These are phyloP conservation scores for Albophoma yamanashiensis DNA, from an alignment of 2,329 filamentous ascomycete genomes.

Conservation along the genomic window DNA sequence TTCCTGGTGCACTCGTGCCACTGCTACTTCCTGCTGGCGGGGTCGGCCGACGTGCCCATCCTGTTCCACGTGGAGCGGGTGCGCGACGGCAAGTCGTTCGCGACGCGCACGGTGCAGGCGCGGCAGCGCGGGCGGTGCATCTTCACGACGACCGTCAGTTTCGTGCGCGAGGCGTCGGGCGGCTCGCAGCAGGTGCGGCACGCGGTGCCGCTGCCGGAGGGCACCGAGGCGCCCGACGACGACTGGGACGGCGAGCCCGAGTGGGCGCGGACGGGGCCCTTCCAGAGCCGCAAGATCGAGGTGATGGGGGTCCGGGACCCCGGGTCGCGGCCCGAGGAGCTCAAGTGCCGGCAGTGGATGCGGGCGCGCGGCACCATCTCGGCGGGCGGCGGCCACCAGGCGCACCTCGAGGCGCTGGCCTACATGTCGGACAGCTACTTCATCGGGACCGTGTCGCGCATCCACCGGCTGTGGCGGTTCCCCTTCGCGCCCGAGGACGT, in stretches of 20 bases:
- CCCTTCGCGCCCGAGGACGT: conserved; percentile 43
- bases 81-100: conserved; percentile 79
- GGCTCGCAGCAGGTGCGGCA: conserved; percentile 49
- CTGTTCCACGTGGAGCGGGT: conserved; percentile 94
- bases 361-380: conserved; percentile 66
- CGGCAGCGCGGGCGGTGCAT: conserved; percentile 80
- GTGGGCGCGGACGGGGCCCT: conserved; percentile 39
- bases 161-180: conserved; percentile 56
- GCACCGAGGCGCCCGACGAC: conserved; percentile 25
- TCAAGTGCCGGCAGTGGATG: conserved; percentile 64
- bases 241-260: conserved; percentile 32
- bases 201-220: conserved; percentile 46
- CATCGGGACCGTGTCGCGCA: conserved; percentile 75
- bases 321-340: conserved; percentile 48
- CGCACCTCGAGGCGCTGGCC: conserved; percentile 78
- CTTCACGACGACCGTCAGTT: conserved; percentile 91
- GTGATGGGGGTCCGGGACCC: conserved; percentile 23
- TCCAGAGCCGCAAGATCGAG: conserved; percentile 33
- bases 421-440: conserved; percentile 94
- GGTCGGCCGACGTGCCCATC: conserved; percentile 73
- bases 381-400: conserved; percentile 59
- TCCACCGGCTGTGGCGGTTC: conserved; percentile 73
- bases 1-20: conserved; percentile 94
- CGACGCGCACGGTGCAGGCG: conserved; percentile 92
- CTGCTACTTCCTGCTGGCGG: conserved; percentile 96